Evolutionary conservation across 352 stramenopile genomes (phyloP).

Genomic region (Phytophthora citricola): DNA sequence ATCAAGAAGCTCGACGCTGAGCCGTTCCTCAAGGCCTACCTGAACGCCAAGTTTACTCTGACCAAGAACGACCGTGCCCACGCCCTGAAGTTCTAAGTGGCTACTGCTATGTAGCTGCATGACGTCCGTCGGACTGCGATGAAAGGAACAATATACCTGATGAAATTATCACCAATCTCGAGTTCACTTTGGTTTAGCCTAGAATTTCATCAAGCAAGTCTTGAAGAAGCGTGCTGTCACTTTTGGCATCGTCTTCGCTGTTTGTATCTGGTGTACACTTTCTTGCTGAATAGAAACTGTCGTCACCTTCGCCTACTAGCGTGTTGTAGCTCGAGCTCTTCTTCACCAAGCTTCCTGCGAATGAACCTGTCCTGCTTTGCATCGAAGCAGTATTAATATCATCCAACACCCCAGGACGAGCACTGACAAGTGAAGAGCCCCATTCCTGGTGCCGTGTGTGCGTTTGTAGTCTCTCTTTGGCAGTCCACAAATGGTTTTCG

Average conservation of each 20-base stretch:
- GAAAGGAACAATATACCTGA: slow-evolving; percentile 66
- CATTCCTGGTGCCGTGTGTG: slow-evolving; percentile 25
- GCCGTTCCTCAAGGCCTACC: slow-evolving; percentile 98
- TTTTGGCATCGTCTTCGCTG: slow-evolving; percentile 35
- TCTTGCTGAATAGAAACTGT: slow-evolving; percentile 37
- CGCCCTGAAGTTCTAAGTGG: slow-evolving; percentile 99
- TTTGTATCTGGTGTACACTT: slow-evolving; percentile 33
- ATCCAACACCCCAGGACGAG: slow-evolving; percentile 19
- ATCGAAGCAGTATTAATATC: slow-evolving; percentile 11
- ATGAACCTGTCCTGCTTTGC: slow-evolving; percentile 24
- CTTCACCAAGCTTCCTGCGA: slow-evolving; percentile 5
- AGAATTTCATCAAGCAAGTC: slow-evolving; percentile 82
- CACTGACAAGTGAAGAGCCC: slow-evolving; percentile 27
- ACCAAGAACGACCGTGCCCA: slow-evolving; percentile 98
- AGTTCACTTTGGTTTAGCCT: slow-evolving; percentile 14
- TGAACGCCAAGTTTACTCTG: slow-evolving; percentile 98
- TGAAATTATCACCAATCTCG: slow-evolving; percentile 56
- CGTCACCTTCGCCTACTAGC: slow-evolving; percentile 1
- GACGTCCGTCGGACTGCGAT: slow-evolving; percentile 31
- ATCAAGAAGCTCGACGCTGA: slow-evolving; percentile 88
- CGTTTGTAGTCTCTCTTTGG: slow-evolving; percentile 28
- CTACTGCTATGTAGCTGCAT: slow-evolving; percentile 25
- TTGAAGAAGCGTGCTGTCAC: slow-evolving; percentile 59
- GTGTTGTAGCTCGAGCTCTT: slow-evolving; percentile 35
- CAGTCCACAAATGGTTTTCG: slow-evolving; percentile 29